A percentile compares a stretch with the other conserved stretches of the same genome.
These are phyloP conservation scores for Platanthera zijinensis DNA, from an alignment of 106 monocot genomes.

Conservation along the genomic window DNA sequence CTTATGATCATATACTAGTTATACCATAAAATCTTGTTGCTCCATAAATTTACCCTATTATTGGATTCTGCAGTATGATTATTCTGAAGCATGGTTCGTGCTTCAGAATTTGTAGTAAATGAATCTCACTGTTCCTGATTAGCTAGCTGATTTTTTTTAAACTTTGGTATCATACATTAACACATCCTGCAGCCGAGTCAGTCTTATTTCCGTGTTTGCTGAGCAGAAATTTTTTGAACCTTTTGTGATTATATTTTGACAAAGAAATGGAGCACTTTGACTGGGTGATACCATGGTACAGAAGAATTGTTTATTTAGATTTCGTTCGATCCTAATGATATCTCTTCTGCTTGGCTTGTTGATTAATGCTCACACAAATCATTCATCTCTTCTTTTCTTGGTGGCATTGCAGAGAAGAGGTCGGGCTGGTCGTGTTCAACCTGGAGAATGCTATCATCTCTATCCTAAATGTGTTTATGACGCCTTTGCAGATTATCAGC, in stretches of 20 bases:
- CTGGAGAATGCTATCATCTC: conserved; percentile 97
- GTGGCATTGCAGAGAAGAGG: conserved; percentile 75
- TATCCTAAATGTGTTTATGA: conserved; percentile 97
- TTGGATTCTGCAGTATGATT: neutral
- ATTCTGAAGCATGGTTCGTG: neutral
- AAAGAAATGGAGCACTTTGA: neutral
- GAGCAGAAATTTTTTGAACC: neutral
- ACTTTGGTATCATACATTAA: neutral
- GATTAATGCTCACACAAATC: neutral
- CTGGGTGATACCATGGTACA: neutral
- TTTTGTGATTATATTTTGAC: neutral
- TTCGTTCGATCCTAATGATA: neutral
- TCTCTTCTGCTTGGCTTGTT: neutral
- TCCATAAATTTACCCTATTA: neutral
- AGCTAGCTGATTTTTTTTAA: neutral
- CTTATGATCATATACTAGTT: neutral
- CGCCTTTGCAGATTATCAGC: conserved; percentile 96
- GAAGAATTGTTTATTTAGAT: neutral
- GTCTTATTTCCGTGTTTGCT: neutral
- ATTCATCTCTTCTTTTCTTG: neutral
- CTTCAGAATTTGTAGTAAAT: neutral
- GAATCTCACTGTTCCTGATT: neutral
- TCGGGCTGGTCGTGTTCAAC: conserved; percentile 97
- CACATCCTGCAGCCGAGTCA: neutral
- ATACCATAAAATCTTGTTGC: neutral